Percentiles rank a stretch among this genome's conserved stretches.
Evolutionary conservation across 2,329 filamentous ascomycete species (phyloP).

Genomic region (Ophiosphaerella narmari): DNA sequence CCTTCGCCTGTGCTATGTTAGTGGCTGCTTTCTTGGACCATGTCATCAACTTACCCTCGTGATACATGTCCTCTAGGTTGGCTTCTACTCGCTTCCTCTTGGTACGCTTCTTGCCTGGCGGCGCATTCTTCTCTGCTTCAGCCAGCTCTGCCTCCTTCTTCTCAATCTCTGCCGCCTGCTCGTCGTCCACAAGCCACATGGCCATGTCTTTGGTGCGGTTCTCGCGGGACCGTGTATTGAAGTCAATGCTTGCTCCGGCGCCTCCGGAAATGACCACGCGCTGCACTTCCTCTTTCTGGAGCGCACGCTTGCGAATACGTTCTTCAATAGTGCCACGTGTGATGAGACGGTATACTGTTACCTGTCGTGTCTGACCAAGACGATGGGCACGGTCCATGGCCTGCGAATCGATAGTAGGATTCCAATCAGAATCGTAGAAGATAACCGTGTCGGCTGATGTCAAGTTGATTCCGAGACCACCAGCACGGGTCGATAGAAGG

Average conservation of each 20-base stretch:
- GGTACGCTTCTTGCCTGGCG: conserved; percentile 58
- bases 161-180: conserved; percentile 93
- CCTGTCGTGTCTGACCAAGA: conserved; percentile 92
- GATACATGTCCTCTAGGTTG: conserved; percentile 94
- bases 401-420: conserved; percentile 97
- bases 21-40: neutral
- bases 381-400: conserved; percentile 99
- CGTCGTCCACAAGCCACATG: conserved; percentile 97
- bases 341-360: conserved; percentile 96
- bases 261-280: conserved; percentile 95
- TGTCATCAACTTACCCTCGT: conserved; percentile 77
- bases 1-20: conserved; percentile 74
- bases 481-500: conserved; percentile 90
- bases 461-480: conserved; percentile 96
- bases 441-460: conserved; percentile 97
- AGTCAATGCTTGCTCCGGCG: conserved; percentile 82
- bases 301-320: conserved; percentile 91
- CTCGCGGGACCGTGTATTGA: conserved; percentile 88
- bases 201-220: conserved; percentile 98
- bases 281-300: conserved; percentile 99
- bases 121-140: conserved; percentile 61
- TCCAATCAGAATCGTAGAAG: conserved; percentile 99
- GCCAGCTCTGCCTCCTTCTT: conserved; percentile 86
- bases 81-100: conserved; percentile 65
- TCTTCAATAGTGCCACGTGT: conserved; percentile 97